Base-by-base conservation (phyloP, 129 eudicot genomes). In the Calendula officinalis region DNA sequence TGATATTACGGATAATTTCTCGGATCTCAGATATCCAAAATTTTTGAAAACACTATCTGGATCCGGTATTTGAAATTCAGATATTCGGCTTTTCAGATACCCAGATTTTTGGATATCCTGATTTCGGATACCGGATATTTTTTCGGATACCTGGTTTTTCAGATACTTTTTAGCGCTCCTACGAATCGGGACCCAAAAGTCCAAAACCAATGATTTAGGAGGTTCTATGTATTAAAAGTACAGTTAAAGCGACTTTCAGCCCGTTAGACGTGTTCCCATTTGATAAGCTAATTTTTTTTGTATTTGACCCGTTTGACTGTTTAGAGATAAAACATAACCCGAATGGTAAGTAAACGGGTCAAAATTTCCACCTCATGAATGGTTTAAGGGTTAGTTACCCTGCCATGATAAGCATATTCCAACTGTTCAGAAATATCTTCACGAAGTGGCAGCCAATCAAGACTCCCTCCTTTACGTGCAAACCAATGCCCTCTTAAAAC, bases 401-500 rank as follows among this genome's bases (percentile, higher is more conserved):
- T 84, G 46, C 89, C 70, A 50, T 86, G 78, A 57, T 88, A 92
- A 66, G 99, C 99, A 82, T 72, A 89, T 77, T 92, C 99, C 82
- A 92, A 77, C 52, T 92, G 99, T 80, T 92, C 99, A 58, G 96
- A 68, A 71, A 92, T 87, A 85, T 92, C 95, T 69, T 92, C 99
- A 45, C 99, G 89, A n/a, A 92, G 70, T 51, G 99, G 99, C 71
- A 88, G 95, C 99, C 99, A 92, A 81, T 85, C 95, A 64, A 86
- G 95, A 47, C 99, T 84, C 44, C 91, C 91, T 38, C 89, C 91
- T 79, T 81, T 92, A 60, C 90, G 92, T 67, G 95, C 96, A 83
- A 88, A 92, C 99, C 99, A 92, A 53, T 92, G 99, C 65, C 96
- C 99, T 80, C 99, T 82, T 54, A 92, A 63, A 36, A 92, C 99